Evolutionary conservation across 148 eudicot species (phyloP).

Genomic region (Camellia sinensis): DNA sequence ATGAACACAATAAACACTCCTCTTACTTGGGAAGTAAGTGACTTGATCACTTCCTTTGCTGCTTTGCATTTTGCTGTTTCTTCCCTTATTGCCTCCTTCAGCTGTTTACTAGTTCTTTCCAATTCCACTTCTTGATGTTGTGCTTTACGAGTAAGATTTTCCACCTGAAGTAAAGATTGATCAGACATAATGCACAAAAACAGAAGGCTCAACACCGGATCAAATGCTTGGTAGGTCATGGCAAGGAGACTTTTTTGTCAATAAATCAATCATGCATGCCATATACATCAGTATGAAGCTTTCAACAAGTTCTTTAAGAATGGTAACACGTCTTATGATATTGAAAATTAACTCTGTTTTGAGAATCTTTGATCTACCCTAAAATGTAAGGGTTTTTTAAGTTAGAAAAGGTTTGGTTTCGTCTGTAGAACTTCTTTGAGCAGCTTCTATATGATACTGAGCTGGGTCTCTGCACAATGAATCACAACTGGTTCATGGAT

Average conservation of each 20-base stretch:
- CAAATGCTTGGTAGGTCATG: neutral
- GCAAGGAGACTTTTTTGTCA: neutral
- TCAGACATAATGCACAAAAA: conserved; percentile 6
- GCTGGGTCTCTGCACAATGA: neutral
- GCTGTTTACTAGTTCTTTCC: conserved; percentile 68
- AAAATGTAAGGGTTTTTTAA: neutral
- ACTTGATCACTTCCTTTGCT: conserved; percentile 93
- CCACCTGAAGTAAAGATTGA: conserved; percentile 46
- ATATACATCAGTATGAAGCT: neutral
- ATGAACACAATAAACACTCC: conserved; percentile 4
- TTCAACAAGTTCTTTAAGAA: neutral
- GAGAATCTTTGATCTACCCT: conserved; percentile 6
- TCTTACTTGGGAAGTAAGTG: conserved; percentile 88
- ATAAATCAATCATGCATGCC: neutral
- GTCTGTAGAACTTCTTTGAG: neutral
- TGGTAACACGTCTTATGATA: neutral
- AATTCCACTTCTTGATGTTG: conserved; percentile 77
- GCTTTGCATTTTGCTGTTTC: conserved; percentile 96
- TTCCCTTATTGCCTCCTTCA: conserved; percentile 90
- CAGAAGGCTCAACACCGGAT: neutral
- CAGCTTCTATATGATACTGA: neutral
- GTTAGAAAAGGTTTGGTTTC: neutral
- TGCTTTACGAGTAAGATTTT: conserved; percentile 65
- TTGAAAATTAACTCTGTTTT: neutral
- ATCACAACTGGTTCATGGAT: neutral